Evolutionary conservation across 2,329 filamentous ascomycete species (phyloP), one percentile per base, ranked within the genome.

Genomic region (Diplodia sapinea): DNA sequence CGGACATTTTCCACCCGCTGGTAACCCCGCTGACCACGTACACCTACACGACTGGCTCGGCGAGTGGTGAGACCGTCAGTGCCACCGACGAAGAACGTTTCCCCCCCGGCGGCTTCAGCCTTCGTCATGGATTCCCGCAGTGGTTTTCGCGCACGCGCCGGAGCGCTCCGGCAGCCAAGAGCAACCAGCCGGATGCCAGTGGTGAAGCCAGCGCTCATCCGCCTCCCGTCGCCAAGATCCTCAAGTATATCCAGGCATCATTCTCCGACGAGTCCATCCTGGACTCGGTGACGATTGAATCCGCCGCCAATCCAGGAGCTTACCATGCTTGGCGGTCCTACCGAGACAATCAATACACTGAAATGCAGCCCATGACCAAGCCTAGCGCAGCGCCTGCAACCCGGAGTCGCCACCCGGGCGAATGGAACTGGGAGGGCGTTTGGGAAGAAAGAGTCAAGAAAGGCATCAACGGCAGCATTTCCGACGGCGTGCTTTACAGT

Each of bases 391-490:
- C 54, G 15, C 59, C 75, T 11, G 77, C 73, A 73, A 85, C 79
- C 73, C 79, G 81, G 81, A 86, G 80, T 69, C 82, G 89, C 69
- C 83, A 86, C 61, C 93, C 93, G 0, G 91, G 91, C 7, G 91
- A 96, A 73, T 98, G 94, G 94, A 96, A 96, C 75, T 98, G 94
- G 94, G 93, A 97, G 74, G 94, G 94, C 0, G 94, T 98, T 0
- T 99, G 94, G 94, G 92, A 96, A 76, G 90, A 94, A 71, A 86
- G 94, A 66, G 94, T 97, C 0, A 89, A 88, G 78, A 91, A 90
- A 77, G 91, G 91, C 20, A 87, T 97, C 52, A 86, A 89, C 62
- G 85, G 86, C 11, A 96, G 93, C 74, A 80, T 93, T 61, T 91
- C 92, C 0, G 94, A 98, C 72, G 82, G 88, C 1, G 89, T 92